Evolutionary conservation across 352 stramenopile genomes (phyloP).

Genomic region (Plasmopara halstedii): DNA sequence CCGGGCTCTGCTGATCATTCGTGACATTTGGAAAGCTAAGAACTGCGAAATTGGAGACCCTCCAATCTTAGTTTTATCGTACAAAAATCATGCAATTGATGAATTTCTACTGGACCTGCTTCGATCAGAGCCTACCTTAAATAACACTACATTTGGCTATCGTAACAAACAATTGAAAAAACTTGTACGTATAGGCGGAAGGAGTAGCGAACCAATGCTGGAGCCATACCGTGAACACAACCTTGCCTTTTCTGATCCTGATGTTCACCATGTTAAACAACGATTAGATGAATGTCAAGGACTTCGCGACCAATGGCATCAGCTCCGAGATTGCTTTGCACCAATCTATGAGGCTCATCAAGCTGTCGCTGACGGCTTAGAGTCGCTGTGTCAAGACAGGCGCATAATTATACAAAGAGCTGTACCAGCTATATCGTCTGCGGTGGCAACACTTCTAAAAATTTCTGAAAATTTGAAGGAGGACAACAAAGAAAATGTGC

Average conservation of each 20-base stretch:
- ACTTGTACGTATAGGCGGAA: conserved; percentile 58
- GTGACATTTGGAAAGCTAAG: conserved; percentile 63
- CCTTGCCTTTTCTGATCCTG: conserved; percentile 19
- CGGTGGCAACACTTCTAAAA: conserved; percentile 11
- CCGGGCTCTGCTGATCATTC: conserved; percentile 66
- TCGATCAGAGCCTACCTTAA: conserved; percentile 33
- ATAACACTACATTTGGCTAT: conserved; percentile 21
- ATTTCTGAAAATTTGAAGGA: conserved; percentile 3
- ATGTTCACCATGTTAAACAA: conserved; percentile 14
- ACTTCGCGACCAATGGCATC: conserved; percentile 27
- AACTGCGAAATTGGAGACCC: conserved; percentile 54
- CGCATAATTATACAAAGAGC: conserved; percentile 17
- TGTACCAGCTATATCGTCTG: conserved; percentile 18
- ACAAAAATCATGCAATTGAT: conserved; percentile 87
- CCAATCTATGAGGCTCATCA: conserved; percentile 22
- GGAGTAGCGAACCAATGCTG: conserved; percentile 52
- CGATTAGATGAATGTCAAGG: conserved; percentile 26
- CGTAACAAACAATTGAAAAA: conserved; percentile 23
- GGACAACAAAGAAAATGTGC: not conserved
- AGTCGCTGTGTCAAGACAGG: conserved; percentile 6
- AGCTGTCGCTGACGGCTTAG: conserved; percentile 1
- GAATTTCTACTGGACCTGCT: conserved; percentile 79
- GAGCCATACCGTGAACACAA: conserved; percentile 35
- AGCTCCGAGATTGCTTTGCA: conserved; percentile 26
- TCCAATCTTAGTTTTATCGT: conserved; percentile 77